Percentiles rank a stretch among this genome's conserved stretches.
Evolutionary conservation across 1,139 yeast genomes (phyloP).

Genomic region (Blastobotrys niveus): DNA sequence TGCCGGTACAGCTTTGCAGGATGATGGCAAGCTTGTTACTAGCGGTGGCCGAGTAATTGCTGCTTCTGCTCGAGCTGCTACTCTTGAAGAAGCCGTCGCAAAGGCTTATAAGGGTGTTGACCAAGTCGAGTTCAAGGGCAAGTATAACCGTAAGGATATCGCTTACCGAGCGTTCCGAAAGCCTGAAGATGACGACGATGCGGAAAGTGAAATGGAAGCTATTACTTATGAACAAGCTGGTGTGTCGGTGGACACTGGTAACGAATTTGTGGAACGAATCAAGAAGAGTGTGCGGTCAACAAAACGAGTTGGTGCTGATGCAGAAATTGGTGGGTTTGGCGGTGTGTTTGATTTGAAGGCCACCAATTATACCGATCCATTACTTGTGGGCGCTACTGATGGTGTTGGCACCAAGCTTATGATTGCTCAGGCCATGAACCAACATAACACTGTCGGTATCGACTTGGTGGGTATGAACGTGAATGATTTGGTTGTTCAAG

Average conservation of each 20-base stretch:
- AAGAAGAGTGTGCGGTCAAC: constrained; percentile 92
- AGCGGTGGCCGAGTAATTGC: constrained; percentile 98
- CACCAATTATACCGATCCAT: constrained; percentile 77
- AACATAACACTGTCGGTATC: constrained; percentile 94
- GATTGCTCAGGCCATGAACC: constrained; percentile 84
- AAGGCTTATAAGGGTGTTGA: constrained; percentile 83
- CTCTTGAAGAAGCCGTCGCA: constrained; percentile 75
- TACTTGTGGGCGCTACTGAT: constrained; percentile 95
- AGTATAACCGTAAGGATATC: constrained; percentile 85
- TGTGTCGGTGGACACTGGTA: constrained; percentile 95
- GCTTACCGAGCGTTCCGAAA: constrained; percentile 92
- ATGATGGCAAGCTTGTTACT: constrained; percentile 65
- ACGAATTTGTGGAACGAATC: constrained; percentile 80
- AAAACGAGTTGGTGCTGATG: constrained; percentile 91
- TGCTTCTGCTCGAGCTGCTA: constrained; percentile 74
- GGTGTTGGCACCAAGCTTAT: constrained; percentile 98
- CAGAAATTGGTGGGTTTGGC: constrained; percentile 98
- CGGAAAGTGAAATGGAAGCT: constrained; percentile 30
- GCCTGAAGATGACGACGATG: constrained; percentile 23
- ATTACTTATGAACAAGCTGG: constrained; percentile 91
- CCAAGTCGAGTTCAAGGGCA: constrained; percentile 61
- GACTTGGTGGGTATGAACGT: constrained; percentile 99
- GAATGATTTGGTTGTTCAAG: constrained; percentile 94
- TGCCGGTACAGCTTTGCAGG: constrained; percentile 71
- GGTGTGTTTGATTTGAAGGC: constrained; percentile 87